Percentiles rank a stretch among this genome's conserved stretches.
These are phyloP conservation scores for Dentipellis fragilis DNA, from an alignment of 768 basidiomycete species.

Conservation along the genomic window DNA sequence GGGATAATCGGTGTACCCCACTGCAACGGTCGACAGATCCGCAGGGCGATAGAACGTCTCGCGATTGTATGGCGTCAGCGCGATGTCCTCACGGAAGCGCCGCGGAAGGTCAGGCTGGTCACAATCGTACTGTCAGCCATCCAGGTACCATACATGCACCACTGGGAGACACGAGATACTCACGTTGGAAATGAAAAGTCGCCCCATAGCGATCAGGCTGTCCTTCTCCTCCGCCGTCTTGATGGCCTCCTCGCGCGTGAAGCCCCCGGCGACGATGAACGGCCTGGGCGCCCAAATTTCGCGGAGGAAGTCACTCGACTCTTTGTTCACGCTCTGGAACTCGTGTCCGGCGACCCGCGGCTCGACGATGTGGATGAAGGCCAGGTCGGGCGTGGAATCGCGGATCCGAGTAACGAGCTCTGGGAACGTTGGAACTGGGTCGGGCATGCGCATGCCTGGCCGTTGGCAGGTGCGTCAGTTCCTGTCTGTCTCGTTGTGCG, in stretches of 20 bases:
- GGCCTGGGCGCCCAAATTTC: slow-evolving; percentile 10
- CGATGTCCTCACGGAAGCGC: slow-evolving; percentile 1
- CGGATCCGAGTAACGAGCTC: slow-evolving; percentile 16
- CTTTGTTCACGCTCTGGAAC: neutral
- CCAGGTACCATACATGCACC: neutral
- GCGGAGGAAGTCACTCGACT: slow-evolving; percentile 11
- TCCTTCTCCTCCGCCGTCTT: slow-evolving; percentile 10
- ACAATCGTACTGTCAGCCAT: neutral
- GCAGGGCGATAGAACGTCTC: slow-evolving; percentile 1
- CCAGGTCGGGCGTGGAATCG: slow-evolving; percentile 19
- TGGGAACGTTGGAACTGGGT: slow-evolving; percentile 17
- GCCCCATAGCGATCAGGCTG: slow-evolving; percentile 16
- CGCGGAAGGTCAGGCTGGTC: slow-evolving; percentile 10
- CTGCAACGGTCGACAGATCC: neutral
- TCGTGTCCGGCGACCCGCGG: slow-evolving; percentile 3
- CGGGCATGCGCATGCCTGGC: slow-evolving; percentile 12
- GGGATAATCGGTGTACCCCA: slow-evolving; percentile 8
- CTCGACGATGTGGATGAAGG: slow-evolving; percentile 28
- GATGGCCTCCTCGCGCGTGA: slow-evolving; percentile 11
- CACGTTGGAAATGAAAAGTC: slow-evolving; percentile 21
- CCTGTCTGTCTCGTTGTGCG: neutral
- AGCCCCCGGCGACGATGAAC: slow-evolving; percentile 12
- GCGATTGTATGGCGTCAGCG: neutral
- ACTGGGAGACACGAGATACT: neutral
- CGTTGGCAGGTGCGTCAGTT: neutral